Conservation (phyloP, 495 filamentous ascomycete species). For the Pyronema domesticum region DNA sequence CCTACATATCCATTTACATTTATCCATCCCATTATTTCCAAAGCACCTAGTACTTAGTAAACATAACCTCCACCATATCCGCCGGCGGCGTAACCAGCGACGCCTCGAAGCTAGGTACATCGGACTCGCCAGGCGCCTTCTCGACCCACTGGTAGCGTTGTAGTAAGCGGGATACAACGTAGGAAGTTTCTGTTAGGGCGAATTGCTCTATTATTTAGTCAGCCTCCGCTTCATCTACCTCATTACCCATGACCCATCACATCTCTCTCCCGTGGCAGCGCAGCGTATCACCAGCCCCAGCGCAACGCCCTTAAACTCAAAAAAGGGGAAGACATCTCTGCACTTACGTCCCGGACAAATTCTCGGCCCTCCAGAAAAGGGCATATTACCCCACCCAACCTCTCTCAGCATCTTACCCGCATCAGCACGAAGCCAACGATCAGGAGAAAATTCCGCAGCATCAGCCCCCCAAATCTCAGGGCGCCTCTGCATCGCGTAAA, state of each 20-base stretch:
- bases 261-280: no score
- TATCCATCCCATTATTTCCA: no score
- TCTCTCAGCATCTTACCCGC: not conserved
- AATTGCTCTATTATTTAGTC: no score
- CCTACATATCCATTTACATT: no score
- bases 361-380: not conserved
- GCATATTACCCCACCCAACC: not conserved
- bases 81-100: no score
- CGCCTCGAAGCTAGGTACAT: not conserved
- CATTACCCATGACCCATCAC: no score
- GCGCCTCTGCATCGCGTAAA: slow-evolving; percentile 29
- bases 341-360: not conserved
- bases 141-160: not conserved
- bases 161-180: not conserved
- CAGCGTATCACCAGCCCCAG: no score
- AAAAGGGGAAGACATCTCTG: no score
- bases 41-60: no score
- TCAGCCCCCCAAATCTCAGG: slow-evolving; percentile 30
- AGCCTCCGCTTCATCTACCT: no score
- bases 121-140: not conserved
- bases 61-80: no score
- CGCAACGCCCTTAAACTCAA: no score
- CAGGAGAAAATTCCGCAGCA: slow-evolving; percentile 44
- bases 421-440: slow-evolving; percentile 40
- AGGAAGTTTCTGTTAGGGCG: not conserved